Percentiles rank a stretch among this genome's conserved stretches.
These are phyloP conservation scores for Colletotrichum orbiculare DNA, from an alignment of 2,329 filamentous ascomycete genomes.

Conservation along the genomic window DNA sequence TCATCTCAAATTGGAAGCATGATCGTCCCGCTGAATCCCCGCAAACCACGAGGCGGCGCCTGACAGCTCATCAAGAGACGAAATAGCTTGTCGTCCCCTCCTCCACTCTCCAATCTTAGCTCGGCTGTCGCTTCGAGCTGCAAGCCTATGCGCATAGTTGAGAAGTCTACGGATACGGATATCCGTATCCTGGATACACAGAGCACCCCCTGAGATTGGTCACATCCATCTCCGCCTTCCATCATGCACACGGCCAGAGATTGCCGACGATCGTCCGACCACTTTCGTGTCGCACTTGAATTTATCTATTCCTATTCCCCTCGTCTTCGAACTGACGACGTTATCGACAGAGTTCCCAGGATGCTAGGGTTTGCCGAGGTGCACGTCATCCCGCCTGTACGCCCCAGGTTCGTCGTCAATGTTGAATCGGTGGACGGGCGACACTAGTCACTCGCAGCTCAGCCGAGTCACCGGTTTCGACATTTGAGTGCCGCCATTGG, in stretches of 20 bases:
- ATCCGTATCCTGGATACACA: no score
- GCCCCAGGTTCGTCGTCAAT: conserved; percentile 29
- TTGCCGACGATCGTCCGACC: conserved; percentile 32
- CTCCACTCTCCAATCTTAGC: conserved; percentile 9
- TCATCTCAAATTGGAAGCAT: conserved; percentile 25
- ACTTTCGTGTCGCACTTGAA: conserved; percentile 16
- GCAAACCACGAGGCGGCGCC: conserved; percentile 32
- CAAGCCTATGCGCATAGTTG: not conserved
- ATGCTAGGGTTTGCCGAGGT: conserved; percentile 35
- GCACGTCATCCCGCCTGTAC: conserved; percentile 36
- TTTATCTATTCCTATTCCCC: not conserved
- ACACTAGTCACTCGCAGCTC: conserved; percentile 33
- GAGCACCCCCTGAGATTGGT: conserved; percentile 9
- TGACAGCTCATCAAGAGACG: conserved; percentile 29
- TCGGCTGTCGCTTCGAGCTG: conserved; percentile 1
- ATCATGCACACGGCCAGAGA: conserved; percentile 25
- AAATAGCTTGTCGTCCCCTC: conserved; percentile 20
- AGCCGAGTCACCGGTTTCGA: conserved; percentile 29
- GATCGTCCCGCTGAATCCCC: conserved; percentile 33
- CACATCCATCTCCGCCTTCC: conserved; percentile 11
- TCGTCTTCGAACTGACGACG: conserved; percentile 20
- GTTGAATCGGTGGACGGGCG: conserved; percentile 20
- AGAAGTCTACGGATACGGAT: no score
- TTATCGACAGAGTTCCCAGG: conserved; percentile 34
- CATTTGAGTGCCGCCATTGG: conserved; percentile 25